These are phyloP conservation scores for Trifolium fragiferum DNA, from an alignment of 306 rosid genomes.

Conservation along the genomic window DNA sequence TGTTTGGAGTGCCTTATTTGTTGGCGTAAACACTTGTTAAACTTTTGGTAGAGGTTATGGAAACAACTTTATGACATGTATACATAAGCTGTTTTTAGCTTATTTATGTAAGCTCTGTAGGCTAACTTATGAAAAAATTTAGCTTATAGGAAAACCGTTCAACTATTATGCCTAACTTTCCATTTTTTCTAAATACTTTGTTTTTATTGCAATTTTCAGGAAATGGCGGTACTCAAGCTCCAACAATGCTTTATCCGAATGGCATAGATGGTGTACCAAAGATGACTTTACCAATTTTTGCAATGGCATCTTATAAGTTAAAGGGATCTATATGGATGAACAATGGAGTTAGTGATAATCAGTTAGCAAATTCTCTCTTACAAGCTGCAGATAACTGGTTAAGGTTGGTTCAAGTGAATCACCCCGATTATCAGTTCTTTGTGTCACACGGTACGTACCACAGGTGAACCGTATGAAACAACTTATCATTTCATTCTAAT, in stretches of 20 bases:
- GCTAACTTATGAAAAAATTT: neutral
- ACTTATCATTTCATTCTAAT: constrained; percentile 29
- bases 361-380: constrained; percentile 59
- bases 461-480: constrained; percentile 52
- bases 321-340: constrained; percentile 75
- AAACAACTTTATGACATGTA: neutral
- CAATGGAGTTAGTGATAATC: constrained; percentile 58
- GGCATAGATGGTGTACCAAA: constrained; percentile 63
- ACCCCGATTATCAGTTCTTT: constrained; percentile 87
- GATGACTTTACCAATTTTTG: constrained; percentile 66
- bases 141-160: neutral
- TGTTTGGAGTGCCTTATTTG: neutral
- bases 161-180: neutral
- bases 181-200: neutral
- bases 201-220: constrained; percentile 47
- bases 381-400: constrained; percentile 83
- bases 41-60: neutral
- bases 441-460: constrained; percentile 57
- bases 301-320: constrained; percentile 81
- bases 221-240: constrained; percentile 54
- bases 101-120: neutral
- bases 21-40: neutral
- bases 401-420: constrained; percentile 68
- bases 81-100: neutral
- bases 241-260: constrained; percentile 60